Conservation (phyloP, 75 land plant species). For the Cupressus sempervirens region DNA sequence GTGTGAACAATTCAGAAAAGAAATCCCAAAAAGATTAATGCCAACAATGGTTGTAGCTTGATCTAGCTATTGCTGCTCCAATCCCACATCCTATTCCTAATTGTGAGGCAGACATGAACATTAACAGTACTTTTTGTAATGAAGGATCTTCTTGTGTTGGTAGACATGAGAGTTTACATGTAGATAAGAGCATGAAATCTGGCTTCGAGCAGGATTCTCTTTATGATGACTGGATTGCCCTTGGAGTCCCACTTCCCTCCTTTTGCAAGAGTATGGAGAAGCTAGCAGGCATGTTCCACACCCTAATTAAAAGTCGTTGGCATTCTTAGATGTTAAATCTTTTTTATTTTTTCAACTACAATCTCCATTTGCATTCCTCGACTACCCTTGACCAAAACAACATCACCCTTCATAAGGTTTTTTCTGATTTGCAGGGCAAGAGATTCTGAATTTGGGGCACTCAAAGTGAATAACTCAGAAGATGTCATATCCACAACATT, state of each 20-base stretch:
- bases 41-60: background rate
- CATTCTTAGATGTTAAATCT: background rate
- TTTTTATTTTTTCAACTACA: slow-evolving; percentile 29
- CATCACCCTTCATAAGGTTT: slow-evolving; percentile 22
- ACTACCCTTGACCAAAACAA: slow-evolving; percentile 54
- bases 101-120: background rate
- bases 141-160: background rate
- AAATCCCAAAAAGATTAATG: background rate
- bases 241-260: background rate
- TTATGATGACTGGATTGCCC: background rate
- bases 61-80: background rate
- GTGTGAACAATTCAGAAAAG: background rate
- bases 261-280: background rate
- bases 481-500: background rate
- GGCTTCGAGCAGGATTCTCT: background rate
- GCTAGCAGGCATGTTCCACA: background rate
- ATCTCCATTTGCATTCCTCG: slow-evolving; percentile 48
- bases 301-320: background rate
- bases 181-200: background rate
- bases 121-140: background rate
- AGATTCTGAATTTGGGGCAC: slow-evolving; percentile 19
- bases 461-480: slow-evolving; percentile 13
- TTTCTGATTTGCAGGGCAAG: slow-evolving; percentile 21
- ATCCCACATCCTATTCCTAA: background rate
- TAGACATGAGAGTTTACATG: background rate